phyloP scores from a whole-genome alignment of 1,284 basidiomycete species.

The Schizophyllum commune region DNA sequence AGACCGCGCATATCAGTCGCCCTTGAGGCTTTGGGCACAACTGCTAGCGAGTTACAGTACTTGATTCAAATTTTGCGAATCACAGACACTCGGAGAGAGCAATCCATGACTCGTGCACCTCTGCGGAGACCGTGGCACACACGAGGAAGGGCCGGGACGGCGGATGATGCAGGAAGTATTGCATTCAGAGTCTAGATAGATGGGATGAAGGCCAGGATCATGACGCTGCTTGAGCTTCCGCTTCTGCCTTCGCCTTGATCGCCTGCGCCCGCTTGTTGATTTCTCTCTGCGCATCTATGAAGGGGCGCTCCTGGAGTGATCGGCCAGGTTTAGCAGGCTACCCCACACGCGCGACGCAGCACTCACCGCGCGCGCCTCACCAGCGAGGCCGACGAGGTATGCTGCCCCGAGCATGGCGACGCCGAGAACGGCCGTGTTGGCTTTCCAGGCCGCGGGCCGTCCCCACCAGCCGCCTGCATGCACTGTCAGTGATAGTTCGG shows the following conservation, averaged over 20 bases:
- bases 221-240: neutral
- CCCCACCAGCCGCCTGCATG: slow-evolving; percentile 15
- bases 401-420: neutral
- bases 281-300: neutral
- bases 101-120: too few species aligned
- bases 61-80: too few species aligned
- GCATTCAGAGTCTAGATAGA: neutral
- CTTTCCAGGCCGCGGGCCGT: slow-evolving; percentile 15
- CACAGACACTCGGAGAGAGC: too few species aligned
- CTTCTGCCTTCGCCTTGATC: neutral
- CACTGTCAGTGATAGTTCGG: neutral
- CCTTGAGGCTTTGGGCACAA: too few species aligned
- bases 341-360: neutral
- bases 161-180: neutral
- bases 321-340: neutral
- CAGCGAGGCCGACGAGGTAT: neutral
- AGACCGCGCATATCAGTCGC: too few species aligned
- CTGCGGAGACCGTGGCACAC: too few species aligned
- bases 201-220: neutral
- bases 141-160: too few species aligned
- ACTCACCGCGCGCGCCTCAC: neutral
- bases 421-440: slow-evolving; percentile 7
- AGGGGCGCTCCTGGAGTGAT: neutral
- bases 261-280: neutral
- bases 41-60: too few species aligned